Percentiles rank a stretch among this genome's conserved stretches.
Evolutionary conservation across 331 rosid species (phyloP).

Genomic region (Rosa hybrid): DNA sequence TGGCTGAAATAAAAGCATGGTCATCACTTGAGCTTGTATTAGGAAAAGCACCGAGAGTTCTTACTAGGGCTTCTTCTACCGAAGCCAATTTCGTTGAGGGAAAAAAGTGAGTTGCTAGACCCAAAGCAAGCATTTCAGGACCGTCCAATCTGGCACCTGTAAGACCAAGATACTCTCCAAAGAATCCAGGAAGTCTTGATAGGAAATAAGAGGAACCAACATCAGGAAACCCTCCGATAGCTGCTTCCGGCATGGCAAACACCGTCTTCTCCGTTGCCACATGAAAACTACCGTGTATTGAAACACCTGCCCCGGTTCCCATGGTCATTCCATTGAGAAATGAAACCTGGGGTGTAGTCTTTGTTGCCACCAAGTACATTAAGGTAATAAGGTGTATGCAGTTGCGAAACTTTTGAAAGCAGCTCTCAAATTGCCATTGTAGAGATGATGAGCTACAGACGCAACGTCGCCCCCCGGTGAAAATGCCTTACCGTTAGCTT

Average conservation of each 20-base stretch:
- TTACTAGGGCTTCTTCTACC: not conserved
- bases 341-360: constrained; percentile 74
- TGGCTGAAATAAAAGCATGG: constrained; percentile 47
- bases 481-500: not conserved
- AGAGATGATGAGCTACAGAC: not conserved
- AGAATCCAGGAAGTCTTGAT: constrained; percentile 71
- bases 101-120: constrained; percentile 83
- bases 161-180: constrained; percentile 77
- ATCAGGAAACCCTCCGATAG: constrained; percentile 78
- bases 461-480: not conserved
- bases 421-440: not conserved
- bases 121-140: constrained; percentile 85
- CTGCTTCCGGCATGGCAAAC: constrained; percentile 85
- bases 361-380: constrained; percentile 46
- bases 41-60: not conserved
- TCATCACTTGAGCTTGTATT: constrained; percentile 24
- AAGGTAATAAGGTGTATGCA: not conserved
- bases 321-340: constrained; percentile 70
- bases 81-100: constrained; percentile 37
- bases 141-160: constrained; percentile 69
- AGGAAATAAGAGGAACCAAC: constrained; percentile 75
- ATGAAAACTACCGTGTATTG: constrained; percentile 66
- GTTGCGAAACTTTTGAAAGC: not conserved
- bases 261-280: constrained; percentile 68
- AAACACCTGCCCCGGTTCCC: constrained; percentile 83